Conservation (phyloP, 495 filamentous ascomycete genomes). For the Penicillium egyptiacum region DNA sequence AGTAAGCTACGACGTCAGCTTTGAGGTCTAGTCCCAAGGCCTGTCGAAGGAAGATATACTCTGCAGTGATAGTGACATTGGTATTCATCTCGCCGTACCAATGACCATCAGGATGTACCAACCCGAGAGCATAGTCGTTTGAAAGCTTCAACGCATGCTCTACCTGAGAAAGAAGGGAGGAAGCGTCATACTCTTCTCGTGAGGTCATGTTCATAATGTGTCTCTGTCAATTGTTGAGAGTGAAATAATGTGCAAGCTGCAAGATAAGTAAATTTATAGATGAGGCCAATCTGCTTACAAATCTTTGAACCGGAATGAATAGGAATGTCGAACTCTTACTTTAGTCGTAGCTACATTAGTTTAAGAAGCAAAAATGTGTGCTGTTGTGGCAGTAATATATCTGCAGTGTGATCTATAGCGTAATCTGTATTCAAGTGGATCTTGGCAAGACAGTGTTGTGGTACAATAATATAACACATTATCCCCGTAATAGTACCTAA, state of each 20-base stretch:
- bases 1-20: slow-evolving; percentile 14
- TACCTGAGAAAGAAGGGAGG: not conserved
- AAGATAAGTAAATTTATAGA: not conserved
- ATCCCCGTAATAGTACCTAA: no score
- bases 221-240: not conserved
- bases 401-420: no score
- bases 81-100: slow-evolving; percentile 40
- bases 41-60: slow-evolving; percentile 38
- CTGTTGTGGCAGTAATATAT: no score
- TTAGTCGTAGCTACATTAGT: no score
- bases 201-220: not conserved
- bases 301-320: no score
- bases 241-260: not conserved
- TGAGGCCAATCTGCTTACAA: no score
- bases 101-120: slow-evolving; percentile 31
- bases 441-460: no score
- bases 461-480: no score
- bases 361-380: no score
- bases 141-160: slow-evolving; percentile 10
- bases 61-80: slow-evolving; percentile 37
- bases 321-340: no score
- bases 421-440: no score
- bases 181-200: not conserved
- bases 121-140: not conserved
- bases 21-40: slow-evolving; percentile 26